Evolutionary conservation across 768 basidiomycete genomes (phyloP).

Genomic region (Lentinula guzmanii): DNA sequence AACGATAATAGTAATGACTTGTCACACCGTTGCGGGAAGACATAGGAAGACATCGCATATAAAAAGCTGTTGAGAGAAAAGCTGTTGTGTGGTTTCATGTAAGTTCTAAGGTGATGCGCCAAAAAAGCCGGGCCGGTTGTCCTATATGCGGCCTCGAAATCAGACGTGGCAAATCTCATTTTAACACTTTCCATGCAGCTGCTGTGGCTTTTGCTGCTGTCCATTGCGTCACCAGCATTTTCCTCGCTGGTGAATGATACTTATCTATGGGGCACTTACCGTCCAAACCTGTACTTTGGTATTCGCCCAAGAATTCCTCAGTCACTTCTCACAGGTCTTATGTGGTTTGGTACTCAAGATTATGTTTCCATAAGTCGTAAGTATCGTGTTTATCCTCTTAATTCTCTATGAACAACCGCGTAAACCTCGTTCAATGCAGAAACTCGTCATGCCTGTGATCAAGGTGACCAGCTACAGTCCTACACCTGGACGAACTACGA

Average conservation of each 20-base stretch:
- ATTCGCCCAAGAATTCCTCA: conserved; percentile 79
- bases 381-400: conserved; percentile 21
- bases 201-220: conserved; percentile 39
- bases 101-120: background rate
- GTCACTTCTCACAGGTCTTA: conserved; percentile 87
- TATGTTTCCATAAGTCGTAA: conserved; percentile 64
- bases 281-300: conserved; percentile 95
- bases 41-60: background rate
- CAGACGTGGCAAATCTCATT: background rate
- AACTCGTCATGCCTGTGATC: conserved; percentile 83
- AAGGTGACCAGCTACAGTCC: conserved; percentile 70
- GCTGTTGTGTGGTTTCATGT: background rate
- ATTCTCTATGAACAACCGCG: background rate
- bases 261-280: conserved; percentile 79
- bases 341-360: conserved; percentile 91
- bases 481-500: conserved; percentile 92
- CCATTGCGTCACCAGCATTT: conserved; percentile 32
- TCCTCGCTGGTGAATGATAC: conserved; percentile 42
- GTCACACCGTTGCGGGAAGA: too few relatives aligned
- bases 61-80: background rate
- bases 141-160: too few relatives aligned
- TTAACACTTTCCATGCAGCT: conserved; percentile 29
- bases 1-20: background rate
- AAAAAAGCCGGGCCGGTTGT: background rate
- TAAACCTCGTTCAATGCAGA: conserved; percentile 32